Evolutionary conservation across 177 flowering plant species (phyloP), one percentile per base, ranked within the genome.

Genomic region (Vitis hybrid): DNA sequence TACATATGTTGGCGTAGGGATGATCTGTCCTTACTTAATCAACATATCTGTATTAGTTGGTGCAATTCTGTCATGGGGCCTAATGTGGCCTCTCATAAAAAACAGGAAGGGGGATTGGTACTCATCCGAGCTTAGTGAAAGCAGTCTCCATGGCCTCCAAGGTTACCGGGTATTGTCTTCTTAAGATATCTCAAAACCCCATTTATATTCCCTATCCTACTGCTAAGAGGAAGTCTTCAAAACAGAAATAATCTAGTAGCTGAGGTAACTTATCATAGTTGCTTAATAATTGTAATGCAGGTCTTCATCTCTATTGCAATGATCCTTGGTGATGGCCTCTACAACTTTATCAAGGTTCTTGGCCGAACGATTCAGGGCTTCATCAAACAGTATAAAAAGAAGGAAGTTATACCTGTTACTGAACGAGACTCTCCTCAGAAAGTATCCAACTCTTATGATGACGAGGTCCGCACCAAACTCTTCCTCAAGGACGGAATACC

Each of bases 21-120:
- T 70, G 73, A 70, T 70, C 18, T 70, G 73, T 17, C 73, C 73
- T 8, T 62, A 66, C 40, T 58, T 72, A 2, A 52, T 72, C 52
- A 72, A 72, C 56, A 30, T 72, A 30, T 72, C 75, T 59, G 14
- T 67, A n/a, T 30, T 72, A 32, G 32, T 66, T 17, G 75, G 75
- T 11, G 65, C 65, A 50, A 66, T 72, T 52, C 51, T 72, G 17
- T 72, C 75, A 10, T 72, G 76, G 76, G 71, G 71, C 57, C 19
- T 73, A 1, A 73, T 73, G 76, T 73, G 76, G 76, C 76, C 76
- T 23, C 67, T 73, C 58, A 73, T 73, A 14, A 60, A 68, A 56
- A 67, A 23, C 5, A 51, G 51, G 18, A 19, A 69, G 30, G 76
- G 76, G 3, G 66, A 73, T 50, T 73, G 76, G 76, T 73, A 67